Evolutionary conservation across 2,329 filamentous ascomycete genomes (phyloP).

Genomic region (Kalaharituber pfeilii): DNA sequence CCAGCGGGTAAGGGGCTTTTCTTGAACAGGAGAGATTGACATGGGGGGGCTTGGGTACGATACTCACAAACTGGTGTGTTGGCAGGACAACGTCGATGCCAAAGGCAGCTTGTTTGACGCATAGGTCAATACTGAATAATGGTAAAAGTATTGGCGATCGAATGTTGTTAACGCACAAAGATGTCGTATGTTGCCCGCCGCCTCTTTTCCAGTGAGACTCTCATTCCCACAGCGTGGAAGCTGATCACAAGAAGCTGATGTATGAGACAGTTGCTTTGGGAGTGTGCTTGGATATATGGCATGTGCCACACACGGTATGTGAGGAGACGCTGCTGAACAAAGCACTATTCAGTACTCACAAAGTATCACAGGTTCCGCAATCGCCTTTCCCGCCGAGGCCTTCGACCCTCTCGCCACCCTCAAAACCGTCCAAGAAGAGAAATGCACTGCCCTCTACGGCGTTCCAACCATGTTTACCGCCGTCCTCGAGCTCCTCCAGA

Average conservation of each 20-base stretch:
- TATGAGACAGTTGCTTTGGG: constrained; percentile 51
- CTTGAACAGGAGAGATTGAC: neutral
- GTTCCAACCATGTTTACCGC: constrained; percentile 88
- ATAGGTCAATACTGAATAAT: constrained; percentile 82
- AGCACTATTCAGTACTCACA: too few species aligned
- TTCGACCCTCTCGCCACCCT: constrained; percentile 67
- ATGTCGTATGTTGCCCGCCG: constrained; percentile 67
- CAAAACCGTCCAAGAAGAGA: constrained; percentile 43
- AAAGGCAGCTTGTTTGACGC: constrained; percentile 79
- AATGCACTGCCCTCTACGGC: constrained; percentile 37
- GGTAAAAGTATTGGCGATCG: constrained; percentile 65
- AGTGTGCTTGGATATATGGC: constrained; percentile 91
- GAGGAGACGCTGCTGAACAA: neutral
- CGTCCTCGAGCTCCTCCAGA: constrained; percentile 58
- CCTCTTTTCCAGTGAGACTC: constrained; percentile 54
- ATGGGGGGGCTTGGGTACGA: neutral
- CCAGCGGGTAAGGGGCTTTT: constrained; percentile 27
- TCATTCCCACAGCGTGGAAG: neutral
- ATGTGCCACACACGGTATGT: constrained; percentile 51
- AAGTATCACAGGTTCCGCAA: constrained; percentile 49
- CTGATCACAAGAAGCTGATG: neutral
- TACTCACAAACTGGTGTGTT: neutral
- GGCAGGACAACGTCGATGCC: constrained; percentile 82
- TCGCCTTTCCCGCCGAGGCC: constrained; percentile 71
- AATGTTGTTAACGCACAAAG: constrained; percentile 59